phyloP scores from a whole-genome alignment of 352 stramenopile genomes.

The Globisporangium megalacanthum region DNA sequence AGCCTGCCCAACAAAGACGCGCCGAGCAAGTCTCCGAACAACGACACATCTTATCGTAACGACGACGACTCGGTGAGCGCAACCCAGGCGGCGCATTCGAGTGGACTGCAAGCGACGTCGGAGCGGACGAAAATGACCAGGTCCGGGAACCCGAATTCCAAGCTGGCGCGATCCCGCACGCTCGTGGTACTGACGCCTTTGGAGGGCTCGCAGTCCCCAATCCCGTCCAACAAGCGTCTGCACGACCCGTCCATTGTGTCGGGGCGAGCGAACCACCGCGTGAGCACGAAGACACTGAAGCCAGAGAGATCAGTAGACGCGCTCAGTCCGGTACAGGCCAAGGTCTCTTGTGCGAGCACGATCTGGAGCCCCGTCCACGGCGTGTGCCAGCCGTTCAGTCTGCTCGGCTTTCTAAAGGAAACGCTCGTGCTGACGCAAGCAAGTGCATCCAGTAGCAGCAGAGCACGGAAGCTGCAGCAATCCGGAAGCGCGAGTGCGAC shows the following conservation, averaged over 20 bases:
- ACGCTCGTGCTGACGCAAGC: background rate
- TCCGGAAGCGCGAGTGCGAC: background rate
- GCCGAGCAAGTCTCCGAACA: background rate
- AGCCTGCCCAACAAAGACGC: background rate
- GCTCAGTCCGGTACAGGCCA: constrained; percentile 8
- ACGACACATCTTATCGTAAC: background rate
- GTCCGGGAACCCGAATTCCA: background rate
- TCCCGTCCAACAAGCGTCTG: constrained; percentile 6
- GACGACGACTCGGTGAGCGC: background rate
- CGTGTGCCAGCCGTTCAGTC: constrained; percentile 63
- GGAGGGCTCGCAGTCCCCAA: constrained; percentile 1
- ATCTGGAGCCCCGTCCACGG: constrained; percentile 77
- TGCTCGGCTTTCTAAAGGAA: constrained; percentile 62
- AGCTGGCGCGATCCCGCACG: constrained; percentile 1
- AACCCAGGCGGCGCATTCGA: background rate
- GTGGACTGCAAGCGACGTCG: background rate
- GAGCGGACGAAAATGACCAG: constrained; percentile 3
- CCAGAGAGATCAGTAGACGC: constrained; percentile 16
- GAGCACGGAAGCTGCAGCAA: background rate
- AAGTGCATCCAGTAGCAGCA: background rate
- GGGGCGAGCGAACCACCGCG: background rate
- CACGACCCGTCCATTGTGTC: constrained; percentile 10
- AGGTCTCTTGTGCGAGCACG: constrained; percentile 11
- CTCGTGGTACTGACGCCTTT: background rate
- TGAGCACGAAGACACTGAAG: constrained; percentile 18